These are phyloP conservation scores for Melampsora americana DNA, from an alignment of 1,284 basidiomycete genomes.

Conservation along the genomic window DNA sequence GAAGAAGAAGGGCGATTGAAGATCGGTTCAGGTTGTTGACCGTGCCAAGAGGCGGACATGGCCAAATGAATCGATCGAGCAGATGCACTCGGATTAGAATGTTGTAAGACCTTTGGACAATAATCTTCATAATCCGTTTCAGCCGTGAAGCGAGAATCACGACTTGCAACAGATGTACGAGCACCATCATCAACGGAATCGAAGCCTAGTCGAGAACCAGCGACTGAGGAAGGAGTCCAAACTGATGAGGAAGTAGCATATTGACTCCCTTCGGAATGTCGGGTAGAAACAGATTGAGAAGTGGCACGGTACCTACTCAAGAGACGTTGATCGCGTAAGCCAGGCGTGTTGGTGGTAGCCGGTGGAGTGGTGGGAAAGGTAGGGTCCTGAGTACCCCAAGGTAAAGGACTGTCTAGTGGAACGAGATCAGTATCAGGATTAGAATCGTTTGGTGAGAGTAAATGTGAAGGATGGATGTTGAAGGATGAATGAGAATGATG, in stretches of 20 bases:
- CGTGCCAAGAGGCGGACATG: conserved; percentile 30
- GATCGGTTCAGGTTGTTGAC: conserved; percentile 5
- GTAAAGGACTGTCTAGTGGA: conserved; percentile 15
- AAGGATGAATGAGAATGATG: background rate
- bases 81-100: background rate
- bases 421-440: conserved; percentile 1
- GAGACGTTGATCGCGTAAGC: conserved; percentile 23
- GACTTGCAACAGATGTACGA: conserved; percentile 37
- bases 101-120: background rate
- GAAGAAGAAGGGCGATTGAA: background rate
- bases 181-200: conserved; percentile 14
- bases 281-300: conserved; percentile 30
- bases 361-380: background rate
- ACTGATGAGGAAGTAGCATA: conserved; percentile 38
- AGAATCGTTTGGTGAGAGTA: background rate
- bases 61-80: conserved; percentile 18
- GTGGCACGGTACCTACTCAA: conserved; percentile 25
- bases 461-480: conserved; percentile 9
- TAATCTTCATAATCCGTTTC: conserved; percentile 43
- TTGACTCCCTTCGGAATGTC: conserved; percentile 41
- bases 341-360: background rate
- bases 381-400: conserved; percentile 8
- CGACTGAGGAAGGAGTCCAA: conserved; percentile 35
- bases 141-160: conserved; percentile 36
- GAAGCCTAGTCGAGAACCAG: conserved; percentile 26